Base-by-base conservation (phyloP, 352 stramenopile genomes). In the Phytophthora sansomeana region DNA sequence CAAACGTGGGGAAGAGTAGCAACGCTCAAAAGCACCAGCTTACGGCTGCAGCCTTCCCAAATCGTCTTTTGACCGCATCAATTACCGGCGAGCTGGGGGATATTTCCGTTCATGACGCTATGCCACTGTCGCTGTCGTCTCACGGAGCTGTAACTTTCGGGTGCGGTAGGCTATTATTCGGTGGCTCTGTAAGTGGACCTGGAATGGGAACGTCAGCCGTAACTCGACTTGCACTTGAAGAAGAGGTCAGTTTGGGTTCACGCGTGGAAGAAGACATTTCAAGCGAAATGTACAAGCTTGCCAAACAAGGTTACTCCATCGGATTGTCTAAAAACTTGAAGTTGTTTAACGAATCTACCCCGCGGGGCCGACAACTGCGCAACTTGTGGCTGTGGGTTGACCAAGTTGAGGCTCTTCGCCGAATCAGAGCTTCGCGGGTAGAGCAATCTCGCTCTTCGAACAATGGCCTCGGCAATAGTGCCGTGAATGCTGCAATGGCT, bases 331-430 rank as follows among this genome's bases (percentile, higher is more conserved):
- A 88, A 60, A 95, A 89, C 59, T 44, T 93, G 16, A 86, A 90
- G 57, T 58, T 96, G 8, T 93, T 94, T 50, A 75, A 72, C 14
- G 63, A 69, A 11, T 52, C 58, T 6, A 83, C 65, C 32, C 63
- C 63, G 16, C 76, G 77, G 1, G 69, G 81, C 29, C 81, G 81
- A 3, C 74, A 91, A 46, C 58, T 94, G 36, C 78, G 75, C 2
- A 77, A 80, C 51, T 65, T 96, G 16, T 96, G 88, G 88, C 49
- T 83, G n/a, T 96, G 88, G 88, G 82, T 96, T 7, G 84, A 96
- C 38, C 88, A 96, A 73, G 80, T 91, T 9, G 88, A 96, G 53
- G 68, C 79, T 2, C 63, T 96, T 29, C 83, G 86, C 17, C 80
- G 83, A n/a, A 77, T 84, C 33, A 82, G 81, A 62, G 81, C 77